Percentiles rank a stretch among this genome's conserved stretches.
These are phyloP conservation scores for Stentor roeselii DNA, from an alignment of 73 alveolate species.

Conservation along the genomic window DNA sequence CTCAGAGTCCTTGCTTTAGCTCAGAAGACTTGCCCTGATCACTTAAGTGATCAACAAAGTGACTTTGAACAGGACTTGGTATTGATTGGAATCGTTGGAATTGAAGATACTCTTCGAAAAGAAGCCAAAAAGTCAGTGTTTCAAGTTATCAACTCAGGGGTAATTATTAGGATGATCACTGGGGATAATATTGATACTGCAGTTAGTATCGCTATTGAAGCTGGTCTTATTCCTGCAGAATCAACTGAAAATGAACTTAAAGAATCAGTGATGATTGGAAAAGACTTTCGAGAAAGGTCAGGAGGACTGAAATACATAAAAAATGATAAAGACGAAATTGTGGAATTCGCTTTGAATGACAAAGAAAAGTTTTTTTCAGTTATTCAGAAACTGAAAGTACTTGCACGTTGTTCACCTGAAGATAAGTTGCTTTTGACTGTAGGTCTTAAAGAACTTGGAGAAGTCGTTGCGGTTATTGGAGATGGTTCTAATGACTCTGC, in stretches of 20 bases:
- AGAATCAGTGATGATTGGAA: slow-evolving; percentile 48
- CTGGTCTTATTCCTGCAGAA: slow-evolving; percentile 45
- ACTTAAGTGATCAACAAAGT: too few species aligned
- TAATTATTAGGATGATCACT: slow-evolving; percentile 93
- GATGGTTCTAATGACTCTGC: slow-evolving; percentile 95
- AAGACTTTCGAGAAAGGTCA: slow-evolving; percentile 43
- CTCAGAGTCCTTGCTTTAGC: slow-evolving; percentile 74
- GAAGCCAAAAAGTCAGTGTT: slow-evolving; percentile 79
- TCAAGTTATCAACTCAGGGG: slow-evolving; percentile 77
- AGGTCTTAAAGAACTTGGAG: slow-evolving; percentile 75
- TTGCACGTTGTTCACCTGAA: slow-evolving; percentile 89
- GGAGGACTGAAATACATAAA: slow-evolving; percentile 35
- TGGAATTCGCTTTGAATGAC: slow-evolving; percentile 38
- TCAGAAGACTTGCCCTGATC: too few species aligned
- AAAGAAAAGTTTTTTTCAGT: slow-evolving; percentile 62
- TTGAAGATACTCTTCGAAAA: slow-evolving; percentile 81
- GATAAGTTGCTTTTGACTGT: slow-evolving; percentile 81
- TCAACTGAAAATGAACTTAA: not conserved
- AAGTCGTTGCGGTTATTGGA: slow-evolving; percentile 91
- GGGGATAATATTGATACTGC: slow-evolving; percentile 95
- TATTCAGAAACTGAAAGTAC: slow-evolving; percentile 60
- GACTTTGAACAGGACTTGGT: slow-evolving; percentile 17
- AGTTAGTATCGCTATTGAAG: slow-evolving; percentile 85
- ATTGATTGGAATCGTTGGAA: slow-evolving; percentile 78
- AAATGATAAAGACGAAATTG: not conserved